Percentiles rank a stretch among this genome's conserved stretches.
These are phyloP conservation scores for Botryotinia calthae DNA, from an alignment of 2,329 filamentous ascomycete genomes.

Conservation along the genomic window DNA sequence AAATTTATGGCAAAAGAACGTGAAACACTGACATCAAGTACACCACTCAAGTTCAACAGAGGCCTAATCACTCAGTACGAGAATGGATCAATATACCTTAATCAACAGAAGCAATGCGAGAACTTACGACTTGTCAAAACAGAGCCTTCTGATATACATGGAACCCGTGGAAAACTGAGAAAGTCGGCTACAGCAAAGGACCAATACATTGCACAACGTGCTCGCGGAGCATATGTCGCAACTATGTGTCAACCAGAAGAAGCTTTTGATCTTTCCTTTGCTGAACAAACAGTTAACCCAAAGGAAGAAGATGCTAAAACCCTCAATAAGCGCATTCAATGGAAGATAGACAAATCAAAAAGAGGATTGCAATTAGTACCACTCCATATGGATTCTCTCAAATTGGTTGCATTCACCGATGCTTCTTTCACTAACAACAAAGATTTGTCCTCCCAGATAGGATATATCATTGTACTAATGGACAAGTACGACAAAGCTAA, in stretches of 20 bases:
- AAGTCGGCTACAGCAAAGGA: background rate
- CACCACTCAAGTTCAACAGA: too few relatives aligned
- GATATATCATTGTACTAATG: too few relatives aligned
- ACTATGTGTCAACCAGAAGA: background rate
- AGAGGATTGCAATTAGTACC: background rate
- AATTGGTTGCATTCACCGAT: background rate
- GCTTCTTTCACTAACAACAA: too few relatives aligned
- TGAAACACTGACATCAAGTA: too few relatives aligned
- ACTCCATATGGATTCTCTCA: background rate
- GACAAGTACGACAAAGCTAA: too few relatives aligned
- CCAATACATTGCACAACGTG: background rate
- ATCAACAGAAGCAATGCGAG: background rate
- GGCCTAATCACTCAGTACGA: too few relatives aligned
- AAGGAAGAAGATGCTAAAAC: background rate
- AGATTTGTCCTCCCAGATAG: too few relatives aligned
- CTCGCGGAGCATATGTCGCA: background rate
- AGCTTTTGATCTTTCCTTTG: background rate
- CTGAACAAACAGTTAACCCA: too few relatives aligned
- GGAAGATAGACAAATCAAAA: background rate
- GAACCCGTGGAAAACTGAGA: accelerated
- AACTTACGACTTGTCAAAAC: background rate
- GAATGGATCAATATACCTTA: background rate
- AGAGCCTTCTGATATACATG: background rate
- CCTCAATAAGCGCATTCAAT: background rate
- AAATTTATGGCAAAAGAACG: too few relatives aligned